Base-by-base conservation (phyloP, 768 basidiomycete species). In the Kwoniella pini region DNA sequence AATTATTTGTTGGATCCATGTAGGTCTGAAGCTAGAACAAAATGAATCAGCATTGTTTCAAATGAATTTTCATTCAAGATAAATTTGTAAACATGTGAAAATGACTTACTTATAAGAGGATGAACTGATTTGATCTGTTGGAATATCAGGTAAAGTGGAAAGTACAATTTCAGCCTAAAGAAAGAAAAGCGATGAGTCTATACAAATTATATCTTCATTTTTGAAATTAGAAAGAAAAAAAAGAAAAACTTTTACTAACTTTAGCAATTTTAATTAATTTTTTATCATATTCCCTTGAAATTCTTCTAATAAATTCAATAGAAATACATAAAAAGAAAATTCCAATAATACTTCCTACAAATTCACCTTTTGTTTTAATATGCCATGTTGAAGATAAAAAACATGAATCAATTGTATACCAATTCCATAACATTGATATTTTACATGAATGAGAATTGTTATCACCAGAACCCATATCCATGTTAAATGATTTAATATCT, bases 211-310 rank as follows among this genome's bases (percentile, higher is more conserved):
- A 36, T 15, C 33, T 7, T 36, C 15, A 36, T 9, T 7, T 7
- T 36, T 36, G 33, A 9, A 36, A 36, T 36, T 36, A 15, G 15
- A 9, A 36, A 9, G 33, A 9, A 9, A 15, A 36, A 9, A 7
- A 9, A 36, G 33, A 7, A 9, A 7, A 36, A 36, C 15, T n/a
- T 2, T 33, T 13, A 54, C 54, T 22, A 22, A 63, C 57, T 42
- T 60, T 60, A 17, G 60, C 53, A 46, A 62, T 56, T 4, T 56
- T 33, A 12, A 68, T 54, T 36, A 79, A 57, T 15, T 62, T 33
- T n/a, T 74, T 46, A 60, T 80, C 79, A 59, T 77, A 79, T 48
- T 77, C 77, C 46, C 79, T 68, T 3, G 68, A 71, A 11, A 73
- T 30, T 19, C 77, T 57, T 39, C 78, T 68, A 9, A 79, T 60